phyloP scores from a whole-genome alignment of 495 filamentous ascomycete species.

The Xylaria acuta region DNA sequence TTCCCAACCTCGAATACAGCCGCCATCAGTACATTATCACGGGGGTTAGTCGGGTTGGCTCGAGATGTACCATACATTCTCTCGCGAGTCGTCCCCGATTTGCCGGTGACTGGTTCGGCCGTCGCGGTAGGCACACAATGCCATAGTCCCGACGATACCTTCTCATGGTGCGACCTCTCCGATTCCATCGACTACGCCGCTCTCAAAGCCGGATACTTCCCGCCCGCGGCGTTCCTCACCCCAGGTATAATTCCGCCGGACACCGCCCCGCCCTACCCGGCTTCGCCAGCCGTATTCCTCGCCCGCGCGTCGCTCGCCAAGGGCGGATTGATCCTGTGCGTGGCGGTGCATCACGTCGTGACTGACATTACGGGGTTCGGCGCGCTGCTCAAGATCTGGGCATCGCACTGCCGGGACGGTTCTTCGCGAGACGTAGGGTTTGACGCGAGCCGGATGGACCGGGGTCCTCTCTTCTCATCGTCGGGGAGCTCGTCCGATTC shows the following conservation, averaged over 20 bases:
- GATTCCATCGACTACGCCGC: conserved; percentile 30
- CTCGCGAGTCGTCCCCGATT: conserved; percentile 28
- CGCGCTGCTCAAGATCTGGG: conserved; percentile 39
- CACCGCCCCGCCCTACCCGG: conserved; percentile 29
- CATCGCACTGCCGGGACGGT: conserved; percentile 33
- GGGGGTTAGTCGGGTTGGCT: conserved; percentile 28
- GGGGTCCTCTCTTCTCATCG: background rate
- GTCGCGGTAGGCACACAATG: conserved; percentile 28
- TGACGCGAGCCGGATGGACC: conserved; percentile 32
- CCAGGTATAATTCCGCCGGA: conserved; percentile 31
- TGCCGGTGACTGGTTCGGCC: background rate
- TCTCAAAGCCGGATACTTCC: conserved; percentile 31
- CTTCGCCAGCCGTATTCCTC: conserved; percentile 35
- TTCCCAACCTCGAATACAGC: conserved; percentile 33
- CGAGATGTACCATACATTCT: conserved; percentile 38
- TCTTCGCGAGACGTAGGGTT: conserved; percentile 29
- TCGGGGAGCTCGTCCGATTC: background rate
- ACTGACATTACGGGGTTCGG: conserved; percentile 40
- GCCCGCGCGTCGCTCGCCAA: conserved; percentile 33
- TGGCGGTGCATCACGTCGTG: conserved; percentile 39
- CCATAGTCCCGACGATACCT: conserved; percentile 34
- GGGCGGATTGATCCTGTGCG: conserved; percentile 33
- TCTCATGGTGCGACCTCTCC: conserved; percentile 29
- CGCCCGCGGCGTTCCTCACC: conserved; percentile 30
- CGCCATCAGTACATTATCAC: conserved; percentile 24